phyloP scores from a whole-genome alignment of 306 rosid species.

The Dalbergia cochinchinensis region DNA sequence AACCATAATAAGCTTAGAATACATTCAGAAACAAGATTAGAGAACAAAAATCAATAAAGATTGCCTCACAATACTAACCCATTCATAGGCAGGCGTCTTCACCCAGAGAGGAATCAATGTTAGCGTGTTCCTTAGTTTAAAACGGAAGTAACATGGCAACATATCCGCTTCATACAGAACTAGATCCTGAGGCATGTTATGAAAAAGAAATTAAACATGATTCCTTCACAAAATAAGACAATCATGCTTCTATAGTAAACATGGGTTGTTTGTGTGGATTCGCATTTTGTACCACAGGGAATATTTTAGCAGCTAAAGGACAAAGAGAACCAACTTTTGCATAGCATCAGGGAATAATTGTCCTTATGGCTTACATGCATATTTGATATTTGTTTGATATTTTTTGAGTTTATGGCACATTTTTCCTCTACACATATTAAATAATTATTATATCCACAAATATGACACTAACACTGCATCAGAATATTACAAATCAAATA shows the following conservation, averaged over 20 bases:
- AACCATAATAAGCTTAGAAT: too few species aligned
- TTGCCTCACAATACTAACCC: too few species aligned
- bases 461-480: not conserved
- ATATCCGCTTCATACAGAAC: too few species aligned
- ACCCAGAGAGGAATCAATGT: too few species aligned
- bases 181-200: too few species aligned
- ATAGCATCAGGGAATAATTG: not conserved
- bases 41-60: too few species aligned
- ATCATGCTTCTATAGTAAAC: not conserved
- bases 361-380: conserved; percentile 13
- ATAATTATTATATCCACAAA: not conserved
- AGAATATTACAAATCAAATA: conserved; percentile 18
- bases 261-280: not conserved
- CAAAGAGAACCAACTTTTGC: not conserved
- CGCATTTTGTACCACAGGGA: not conserved
- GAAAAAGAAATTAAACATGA: too few species aligned
- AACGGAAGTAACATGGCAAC: too few species aligned
- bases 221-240: conserved; percentile 14
- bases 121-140: too few species aligned
- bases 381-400: not conserved
- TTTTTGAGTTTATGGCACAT: not conserved
- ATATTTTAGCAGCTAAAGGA: conserved; percentile 11
- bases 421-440: not conserved
- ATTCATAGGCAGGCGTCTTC: too few species aligned
- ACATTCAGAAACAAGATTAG: too few species aligned